Base-by-base conservation (phyloP, 345 rosid species). In the Microcos paniculata region DNA sequence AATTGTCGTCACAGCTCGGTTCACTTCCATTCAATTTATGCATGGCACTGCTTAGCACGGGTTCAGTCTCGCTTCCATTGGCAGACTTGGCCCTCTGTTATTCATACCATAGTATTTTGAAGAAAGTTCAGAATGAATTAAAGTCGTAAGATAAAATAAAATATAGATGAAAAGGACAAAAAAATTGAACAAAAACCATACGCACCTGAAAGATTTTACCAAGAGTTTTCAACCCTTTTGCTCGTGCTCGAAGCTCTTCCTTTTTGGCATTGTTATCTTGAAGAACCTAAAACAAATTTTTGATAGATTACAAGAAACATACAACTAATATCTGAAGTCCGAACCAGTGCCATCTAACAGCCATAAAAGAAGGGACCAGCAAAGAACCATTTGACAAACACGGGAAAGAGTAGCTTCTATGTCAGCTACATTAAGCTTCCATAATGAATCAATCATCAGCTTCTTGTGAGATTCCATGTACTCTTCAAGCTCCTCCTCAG, bases 391-490 rank as follows among this genome's bases (percentile, higher is more conserved):
- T 81, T 90, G 99, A 85, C 98, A 96, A 86, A 96, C 98, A 67
- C 88, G 94, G 78, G 88, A 92, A 78, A 96, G 99, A 52, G 98
- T 96, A 63, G 89, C 92, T 86, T 96, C 99, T 12, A 96, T 93
- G 79, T 96, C 99, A 43, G 99, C 97, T 57, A 96, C 98, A 15
- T 96, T 96, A 78, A 96, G 98, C 84, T 96, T 96, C 99, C 99
- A 96, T 66, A 93, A 82, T 18, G 98, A 96, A 88, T 93, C 98
- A 76, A 84, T 88, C 99, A 93, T 90, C 86, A 92, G 80, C 79
- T 94, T 88, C 80, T 96, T 96, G 85, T 93, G 92, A 68, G 98
- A 80, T 72, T 88, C 88, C 86, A 93, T 83, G 68, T 93, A 96
- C 70, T 82, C 90, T 87, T 93, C 98, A 83, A 96, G 97, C 86